Evolutionary conservation across 257 asterid genomes (phyloP).

Genomic region (Nemophila menziesii): DNA sequence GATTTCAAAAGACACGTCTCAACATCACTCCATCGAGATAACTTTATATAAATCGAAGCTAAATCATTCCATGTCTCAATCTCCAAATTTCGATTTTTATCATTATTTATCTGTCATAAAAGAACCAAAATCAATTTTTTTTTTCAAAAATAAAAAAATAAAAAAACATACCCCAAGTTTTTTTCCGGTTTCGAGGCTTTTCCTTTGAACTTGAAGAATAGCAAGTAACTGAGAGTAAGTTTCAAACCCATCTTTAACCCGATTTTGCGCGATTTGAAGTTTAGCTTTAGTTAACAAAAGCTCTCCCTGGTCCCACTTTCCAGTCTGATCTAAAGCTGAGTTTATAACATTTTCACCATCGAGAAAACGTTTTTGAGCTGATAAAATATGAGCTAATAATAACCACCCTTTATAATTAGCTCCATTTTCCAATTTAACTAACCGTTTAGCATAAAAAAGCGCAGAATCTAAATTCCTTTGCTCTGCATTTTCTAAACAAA

Average conservation of each 20-base stretch:
- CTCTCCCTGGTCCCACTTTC: slow-evolving; percentile 77
- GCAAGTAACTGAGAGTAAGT: slow-evolving; percentile 70
- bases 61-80: slow-evolving; percentile 75
- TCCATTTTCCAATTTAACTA: slow-evolving; percentile 60
- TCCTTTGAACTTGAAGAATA: slow-evolving; percentile 59
- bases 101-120: slow-evolving; percentile 34
- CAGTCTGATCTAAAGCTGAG: slow-evolving; percentile 69
- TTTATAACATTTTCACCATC: slow-evolving; percentile 51
- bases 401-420: slow-evolving; percentile 59
- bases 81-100: slow-evolving; percentile 36
- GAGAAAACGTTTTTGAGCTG: slow-evolving; percentile 57
- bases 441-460: slow-evolving; percentile 37
- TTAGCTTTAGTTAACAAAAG: slow-evolving; percentile 74
- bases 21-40: slow-evolving; percentile 68
- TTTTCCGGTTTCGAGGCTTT: slow-evolving; percentile 42
- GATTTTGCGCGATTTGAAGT: slow-evolving; percentile 65
- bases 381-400: slow-evolving; percentile 62
- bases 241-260: slow-evolving; percentile 54
- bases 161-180: slow-evolving; percentile 41
- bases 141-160: no score
- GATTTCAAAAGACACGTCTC: slow-evolving; percentile 73
- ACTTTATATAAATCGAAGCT: slow-evolving; percentile 64
- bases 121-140: background rate
- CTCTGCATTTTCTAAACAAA: slow-evolving; percentile 68
- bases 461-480: slow-evolving; percentile 89